Conservation (phyloP, 331 rosid genomes). For the Malus hybrid region DNA sequence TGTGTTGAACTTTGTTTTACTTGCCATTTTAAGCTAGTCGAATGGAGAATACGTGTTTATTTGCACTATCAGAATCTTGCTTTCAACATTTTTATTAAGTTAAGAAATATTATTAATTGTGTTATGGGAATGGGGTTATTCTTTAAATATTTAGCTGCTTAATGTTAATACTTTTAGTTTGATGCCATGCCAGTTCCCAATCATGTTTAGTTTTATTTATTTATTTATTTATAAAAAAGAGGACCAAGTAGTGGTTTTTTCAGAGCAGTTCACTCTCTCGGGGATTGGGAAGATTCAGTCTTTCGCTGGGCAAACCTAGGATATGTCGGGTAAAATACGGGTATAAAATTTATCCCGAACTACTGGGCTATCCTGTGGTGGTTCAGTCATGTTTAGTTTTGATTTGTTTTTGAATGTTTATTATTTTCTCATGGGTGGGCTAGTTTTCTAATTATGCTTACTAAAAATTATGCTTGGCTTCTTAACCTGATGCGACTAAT, state of each 20-base stretch:
- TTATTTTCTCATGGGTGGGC: neutral
- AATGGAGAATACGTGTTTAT: neutral
- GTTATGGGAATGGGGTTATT: neutral
- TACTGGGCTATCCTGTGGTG: too few relatives aligned
- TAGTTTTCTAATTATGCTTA: neutral
- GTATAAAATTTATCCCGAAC: rapidly evolving
- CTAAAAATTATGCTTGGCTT: neutral
- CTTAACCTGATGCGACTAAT: neutral
- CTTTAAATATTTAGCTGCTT: too few relatives aligned
- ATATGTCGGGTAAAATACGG: too few relatives aligned
- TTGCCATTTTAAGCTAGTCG: neutral
- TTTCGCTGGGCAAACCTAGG: too few relatives aligned
- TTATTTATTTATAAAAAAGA: too few relatives aligned
- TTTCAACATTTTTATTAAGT: neutral
- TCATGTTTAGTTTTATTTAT: too few relatives aligned
- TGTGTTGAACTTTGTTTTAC: constrained; percentile 9
- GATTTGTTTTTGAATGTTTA: neutral
- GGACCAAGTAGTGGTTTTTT: too few relatives aligned
- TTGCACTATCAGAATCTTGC: neutral
- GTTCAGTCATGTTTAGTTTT: too few relatives aligned
- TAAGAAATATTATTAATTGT: neutral
- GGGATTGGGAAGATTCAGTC: too few relatives aligned
- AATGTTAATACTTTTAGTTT: too few relatives aligned
- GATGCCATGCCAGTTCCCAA: too few relatives aligned
- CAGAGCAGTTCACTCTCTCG: too few relatives aligned